Base-by-base conservation (phyloP, 352 stramenopile species). In the Peronosclerospora sorghi region DNA sequence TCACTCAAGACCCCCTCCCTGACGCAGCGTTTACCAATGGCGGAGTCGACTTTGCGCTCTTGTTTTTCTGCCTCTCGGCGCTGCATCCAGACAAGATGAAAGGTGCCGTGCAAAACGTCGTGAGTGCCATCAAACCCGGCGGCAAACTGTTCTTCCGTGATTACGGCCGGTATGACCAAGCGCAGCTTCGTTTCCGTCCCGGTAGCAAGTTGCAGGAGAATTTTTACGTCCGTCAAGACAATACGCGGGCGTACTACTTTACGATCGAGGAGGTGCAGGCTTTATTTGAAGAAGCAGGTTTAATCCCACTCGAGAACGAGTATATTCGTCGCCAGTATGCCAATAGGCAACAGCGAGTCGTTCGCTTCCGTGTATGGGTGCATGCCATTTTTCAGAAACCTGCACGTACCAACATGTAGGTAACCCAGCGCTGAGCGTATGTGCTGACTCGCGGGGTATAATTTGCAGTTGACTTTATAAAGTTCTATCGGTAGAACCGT, bases 181-280 rank as follows among this genome's bases (percentile, higher is more conserved):
- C 90, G 5, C 93, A 98, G 70, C 70, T 97, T 43, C 90, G 95
- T 46, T 92, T 98, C 57, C 70, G 74, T 9, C 43, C 71, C 10
- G 81, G 76, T 23, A 74, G 84, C 54, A 89, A 94, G 41, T 65
- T 97, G 18, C 82, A 91, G 38, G 81, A 97, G 1, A 97, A 98
- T 52, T 96, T 96, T 34, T 98, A 97, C 67, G 75, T 94, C 27
- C 90, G 95, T 42, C 73, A 94, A 53, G 93, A 97, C 69, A 96
- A 95, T 48, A 98, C 93, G 3, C 83, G 87, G 20, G 93, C 86
- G 47, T 98, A 97, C 64, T 98, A 97, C 59, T 98, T 98, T 41
- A 87, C 80, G 32, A 82, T 66, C 4, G 73, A 90, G 20, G 74
- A 93, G 55, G 43, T 93, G n/a, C 43, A 63, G 18, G 45, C 70